A percentile compares a stretch with the other conserved stretches of the same genome.
Evolutionary conservation across 2,329 filamentous ascomycete genomes (phyloP).

Genomic region (Podosphaera xanthii): DNA sequence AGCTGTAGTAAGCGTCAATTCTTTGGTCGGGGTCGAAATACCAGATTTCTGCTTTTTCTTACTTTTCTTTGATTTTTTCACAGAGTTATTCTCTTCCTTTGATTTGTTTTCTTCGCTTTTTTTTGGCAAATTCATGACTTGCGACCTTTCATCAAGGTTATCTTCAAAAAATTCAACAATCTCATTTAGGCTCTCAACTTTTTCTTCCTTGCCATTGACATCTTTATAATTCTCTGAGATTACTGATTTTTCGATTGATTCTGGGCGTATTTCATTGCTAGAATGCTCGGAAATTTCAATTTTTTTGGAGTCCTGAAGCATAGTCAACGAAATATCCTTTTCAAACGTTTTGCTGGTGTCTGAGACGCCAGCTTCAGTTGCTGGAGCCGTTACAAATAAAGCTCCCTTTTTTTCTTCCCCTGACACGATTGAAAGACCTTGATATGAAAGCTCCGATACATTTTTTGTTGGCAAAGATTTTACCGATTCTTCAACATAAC

Average conservation of each 20-base stretch:
- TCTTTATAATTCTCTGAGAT: neutral
- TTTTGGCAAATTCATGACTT: neutral
- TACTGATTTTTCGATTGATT: neutral
- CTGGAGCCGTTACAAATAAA: neutral
- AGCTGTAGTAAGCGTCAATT: neutral
- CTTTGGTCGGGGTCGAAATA: conserved; percentile 2
- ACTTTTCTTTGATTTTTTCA: conserved; percentile 7
- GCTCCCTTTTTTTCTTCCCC: no score
- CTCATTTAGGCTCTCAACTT: neutral
- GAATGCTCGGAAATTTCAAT: neutral
- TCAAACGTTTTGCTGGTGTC: neutral
- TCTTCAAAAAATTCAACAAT: neutral
- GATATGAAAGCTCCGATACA: neutral
- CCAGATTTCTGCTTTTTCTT: conserved; percentile 6
- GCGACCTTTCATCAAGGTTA: neutral
- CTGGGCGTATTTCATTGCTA: neutral
- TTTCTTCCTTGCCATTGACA: neutral
- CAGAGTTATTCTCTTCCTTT: neutral
- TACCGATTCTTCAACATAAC: neutral
- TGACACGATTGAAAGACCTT: neutral
- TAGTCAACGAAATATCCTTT: neutral
- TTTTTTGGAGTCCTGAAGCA: no score
- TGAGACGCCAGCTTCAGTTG: neutral
- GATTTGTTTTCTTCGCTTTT: neutral
- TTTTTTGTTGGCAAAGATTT: neutral